Evolutionary conservation across 192 early-diverging fungal genomes (phyloP).

Genomic region (Anaeromyces robustus): DNA sequence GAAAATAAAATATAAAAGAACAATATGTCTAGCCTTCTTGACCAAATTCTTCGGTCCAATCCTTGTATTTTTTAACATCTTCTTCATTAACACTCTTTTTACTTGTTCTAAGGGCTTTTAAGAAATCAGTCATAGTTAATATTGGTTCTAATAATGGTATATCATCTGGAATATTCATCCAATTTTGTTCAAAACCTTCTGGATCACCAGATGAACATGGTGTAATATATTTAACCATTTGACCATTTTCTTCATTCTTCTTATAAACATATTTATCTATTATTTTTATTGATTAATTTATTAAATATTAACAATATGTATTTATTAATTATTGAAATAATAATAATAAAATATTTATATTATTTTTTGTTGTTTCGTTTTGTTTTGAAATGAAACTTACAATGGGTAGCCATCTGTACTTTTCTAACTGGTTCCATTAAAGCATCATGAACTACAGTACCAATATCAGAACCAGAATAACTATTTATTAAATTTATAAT

Average conservation of each 20-base stretch:
- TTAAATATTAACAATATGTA: no score
- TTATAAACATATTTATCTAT: conserved; percentile 6
- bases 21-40: conserved; percentile 30
- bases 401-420: conserved; percentile 86
- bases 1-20: no score
- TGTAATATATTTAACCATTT: conserved; percentile 46
- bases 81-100: conserved; percentile 70
- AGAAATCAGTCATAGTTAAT: conserved; percentile 71
- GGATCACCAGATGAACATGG: conserved; percentile 91
- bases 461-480: conserved; percentile 92
- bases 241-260: conserved; percentile 31
- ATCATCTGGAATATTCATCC: conserved; percentile 69
- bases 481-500: no score
- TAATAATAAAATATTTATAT: no score
- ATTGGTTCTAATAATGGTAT: conserved; percentile 76
- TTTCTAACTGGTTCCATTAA: conserved; percentile 95
- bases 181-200: conserved; percentile 70
- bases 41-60: conserved; percentile 81
- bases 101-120: conserved; percentile 57
- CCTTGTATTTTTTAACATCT: conserved; percentile 66
- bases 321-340: no score
- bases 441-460: conserved; percentile 84
- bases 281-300: no score
- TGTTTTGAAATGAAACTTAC: conserved; percentile 69
- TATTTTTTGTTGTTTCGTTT: no score